phyloP scores from a whole-genome alignment of 1,139 yeast species.

The Sugiyamaella novakii region DNA sequence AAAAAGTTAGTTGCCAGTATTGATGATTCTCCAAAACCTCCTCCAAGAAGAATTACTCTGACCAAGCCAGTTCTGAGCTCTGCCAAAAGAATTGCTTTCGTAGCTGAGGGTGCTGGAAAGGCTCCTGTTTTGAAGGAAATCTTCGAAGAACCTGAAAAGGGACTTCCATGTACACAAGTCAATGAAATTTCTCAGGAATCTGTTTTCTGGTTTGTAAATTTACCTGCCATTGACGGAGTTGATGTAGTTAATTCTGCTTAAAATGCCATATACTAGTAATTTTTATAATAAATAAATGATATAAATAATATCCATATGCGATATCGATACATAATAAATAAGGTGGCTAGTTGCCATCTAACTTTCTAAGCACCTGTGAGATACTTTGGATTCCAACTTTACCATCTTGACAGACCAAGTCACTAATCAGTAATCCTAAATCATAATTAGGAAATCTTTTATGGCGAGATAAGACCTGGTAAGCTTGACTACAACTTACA shows the following conservation, averaged over 20 bases:
- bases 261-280: slow-evolving; percentile 15
- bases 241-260: slow-evolving; percentile 27
- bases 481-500: slow-evolving; percentile 83
- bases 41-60: slow-evolving; percentile 73
- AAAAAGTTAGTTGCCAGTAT: slow-evolving; percentile 46
- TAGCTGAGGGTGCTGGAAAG: slow-evolving; percentile 87
- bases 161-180: slow-evolving; percentile 75
- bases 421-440: slow-evolving; percentile 66
- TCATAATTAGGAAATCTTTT: slow-evolving; percentile 69
- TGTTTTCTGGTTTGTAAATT: slow-evolving; percentile 81
- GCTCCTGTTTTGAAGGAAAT: slow-evolving; percentile 71
- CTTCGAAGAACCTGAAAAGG: slow-evolving; percentile 55
- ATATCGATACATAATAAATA: background rate
- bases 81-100: slow-evolving; percentile 68
- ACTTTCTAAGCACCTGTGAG: slow-evolving; percentile 66
- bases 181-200: slow-evolving; percentile 55
- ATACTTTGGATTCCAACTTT: slow-evolving; percentile 76
- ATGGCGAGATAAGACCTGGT: slow-evolving; percentile 75
- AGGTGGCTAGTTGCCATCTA: slow-evolving; percentile 50
- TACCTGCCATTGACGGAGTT: slow-evolving; percentile 70
- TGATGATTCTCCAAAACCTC: slow-evolving; percentile 73
- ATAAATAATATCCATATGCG: slow-evolving; percentile 22
- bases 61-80: slow-evolving; percentile 64
- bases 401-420: slow-evolving; percentile 73
- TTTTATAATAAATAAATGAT: slow-evolving; percentile 5